Percentiles rank a stretch among this genome's conserved stretches.
phyloP scores from a whole-genome alignment of 1,284 basidiomycete genomes.

The Pterulicium gracile region DNA sequence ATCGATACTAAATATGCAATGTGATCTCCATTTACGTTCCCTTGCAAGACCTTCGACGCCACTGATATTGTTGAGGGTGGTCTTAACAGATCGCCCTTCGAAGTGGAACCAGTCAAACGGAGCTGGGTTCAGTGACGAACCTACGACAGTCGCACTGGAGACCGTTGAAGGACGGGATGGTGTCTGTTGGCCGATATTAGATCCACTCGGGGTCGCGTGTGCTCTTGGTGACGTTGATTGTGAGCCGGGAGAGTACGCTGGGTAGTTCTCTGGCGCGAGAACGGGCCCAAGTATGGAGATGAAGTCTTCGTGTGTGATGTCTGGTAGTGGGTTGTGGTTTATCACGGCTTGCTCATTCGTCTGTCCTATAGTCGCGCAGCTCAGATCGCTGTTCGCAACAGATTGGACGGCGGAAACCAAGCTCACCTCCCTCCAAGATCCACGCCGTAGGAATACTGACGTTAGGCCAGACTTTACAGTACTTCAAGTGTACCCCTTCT shows the following conservation, averaged over 20 bases:
- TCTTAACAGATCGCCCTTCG: slow-evolving; percentile 65
- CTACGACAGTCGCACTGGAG: slow-evolving; percentile 16
- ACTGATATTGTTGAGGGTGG: slow-evolving; percentile 62
- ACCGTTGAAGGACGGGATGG: slow-evolving; percentile 21
- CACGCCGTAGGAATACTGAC: slow-evolving; percentile 71
- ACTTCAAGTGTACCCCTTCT: slow-evolving; percentile 57
- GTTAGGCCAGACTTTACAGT: slow-evolving; percentile 62
- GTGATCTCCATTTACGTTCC: slow-evolving; percentile 69
- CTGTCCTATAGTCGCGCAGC: slow-evolving; percentile 30
- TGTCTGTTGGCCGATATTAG: slow-evolving; percentile 22
- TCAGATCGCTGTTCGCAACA: slow-evolving; percentile 3
- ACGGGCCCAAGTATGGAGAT: slow-evolving; percentile 65
- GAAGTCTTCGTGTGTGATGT: slow-evolving; percentile 77
- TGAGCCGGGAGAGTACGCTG: slow-evolving; percentile 16
- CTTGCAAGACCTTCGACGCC: slow-evolving; percentile 69
- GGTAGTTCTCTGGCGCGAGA: slow-evolving; percentile 67
- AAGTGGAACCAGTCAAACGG: slow-evolving; percentile 81
- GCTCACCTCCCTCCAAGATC: slow-evolving; percentile 60
- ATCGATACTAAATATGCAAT: slow-evolving; percentile 71
- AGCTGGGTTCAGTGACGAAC: slow-evolving; percentile 45
- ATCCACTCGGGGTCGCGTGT: slow-evolving; percentile 22
- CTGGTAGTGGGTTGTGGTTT: slow-evolving; percentile 76
- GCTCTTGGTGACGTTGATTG: slow-evolving; percentile 12
- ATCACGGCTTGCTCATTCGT: slow-evolving; percentile 55
- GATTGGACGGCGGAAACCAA: slow-evolving; percentile 2